A percentile compares a stretch with the other conserved stretches of the same genome.
These are phyloP conservation scores for Geoglossum cookeanum DNA, from an alignment of 2,329 filamentous ascomycete genomes.

Conservation along the genomic window DNA sequence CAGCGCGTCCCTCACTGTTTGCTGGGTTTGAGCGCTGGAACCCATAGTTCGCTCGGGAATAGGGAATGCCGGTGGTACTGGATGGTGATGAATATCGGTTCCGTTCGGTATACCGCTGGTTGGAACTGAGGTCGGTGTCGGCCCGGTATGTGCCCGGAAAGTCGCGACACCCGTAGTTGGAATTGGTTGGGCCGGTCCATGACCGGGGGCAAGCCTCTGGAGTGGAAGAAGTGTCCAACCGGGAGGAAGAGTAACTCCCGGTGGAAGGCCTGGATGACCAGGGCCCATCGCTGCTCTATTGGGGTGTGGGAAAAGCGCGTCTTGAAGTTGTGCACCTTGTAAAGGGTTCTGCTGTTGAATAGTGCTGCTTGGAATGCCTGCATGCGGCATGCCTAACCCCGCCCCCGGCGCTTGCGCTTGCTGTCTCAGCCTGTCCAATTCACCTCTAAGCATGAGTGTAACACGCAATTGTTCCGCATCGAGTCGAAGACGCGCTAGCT, in stretches of 20 bases:
- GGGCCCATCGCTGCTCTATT: conserved; percentile 18
- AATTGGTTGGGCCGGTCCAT: background rate
- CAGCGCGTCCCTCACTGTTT: background rate
- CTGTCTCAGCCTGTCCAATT: conserved; percentile 45
- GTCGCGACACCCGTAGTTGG: background rate
- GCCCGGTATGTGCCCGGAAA: background rate
- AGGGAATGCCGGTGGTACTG: background rate
- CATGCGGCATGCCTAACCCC: background rate
- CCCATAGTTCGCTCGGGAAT: background rate
- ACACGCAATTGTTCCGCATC: conserved; percentile 48
- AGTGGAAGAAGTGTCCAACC: conserved; percentile 32
- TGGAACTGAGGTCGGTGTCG: background rate
- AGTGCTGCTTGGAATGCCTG: background rate
- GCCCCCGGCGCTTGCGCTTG: conserved; percentile 8
- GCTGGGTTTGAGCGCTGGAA: background rate
- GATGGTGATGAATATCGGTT: background rate
- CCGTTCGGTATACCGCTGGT: background rate
- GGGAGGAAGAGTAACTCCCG: conserved; percentile 30
- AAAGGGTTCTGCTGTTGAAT: conserved; percentile 4
- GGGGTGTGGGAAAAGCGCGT: conserved; percentile 13
- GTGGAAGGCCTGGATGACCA: conserved; percentile 28
- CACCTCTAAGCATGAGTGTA: conserved; percentile 47
- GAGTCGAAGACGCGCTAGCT: conserved; percentile 41
- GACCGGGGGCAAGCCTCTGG: conserved; percentile 12
- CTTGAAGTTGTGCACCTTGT: conserved; percentile 6